Evolutionary conservation across 257 asterid genomes (phyloP).

Genomic region (Phtheirospermum japonicum): DNA sequence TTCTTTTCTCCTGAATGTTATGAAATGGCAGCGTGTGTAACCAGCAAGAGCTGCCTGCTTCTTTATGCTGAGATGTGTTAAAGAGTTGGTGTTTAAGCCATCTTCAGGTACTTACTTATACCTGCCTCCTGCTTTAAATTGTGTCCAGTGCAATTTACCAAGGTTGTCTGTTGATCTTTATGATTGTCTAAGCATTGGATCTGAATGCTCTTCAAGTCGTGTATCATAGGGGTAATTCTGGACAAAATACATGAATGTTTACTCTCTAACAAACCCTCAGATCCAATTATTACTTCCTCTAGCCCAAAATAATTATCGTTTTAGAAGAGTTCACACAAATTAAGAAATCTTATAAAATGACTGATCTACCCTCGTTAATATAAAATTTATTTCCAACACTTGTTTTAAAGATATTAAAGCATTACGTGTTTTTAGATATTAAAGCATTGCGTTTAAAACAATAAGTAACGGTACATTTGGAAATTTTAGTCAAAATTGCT

Average conservation of each 20-base stretch:
- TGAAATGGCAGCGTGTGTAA: constrained; percentile 27
- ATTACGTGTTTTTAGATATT: too few species aligned
- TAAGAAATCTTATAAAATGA: too few species aligned
- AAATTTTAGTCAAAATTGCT: too few species aligned
- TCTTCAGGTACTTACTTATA: constrained; percentile 39
- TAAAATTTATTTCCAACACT: too few species aligned
- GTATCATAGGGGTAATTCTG: constrained; percentile 3
- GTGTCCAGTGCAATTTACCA: not conserved
- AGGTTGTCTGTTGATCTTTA: constrained; percentile 3
- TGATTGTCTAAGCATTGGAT: not conserved
- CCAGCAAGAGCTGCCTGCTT: constrained; percentile 33
- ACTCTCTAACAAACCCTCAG: not conserved
- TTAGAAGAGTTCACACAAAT: too few species aligned
- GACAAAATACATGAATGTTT: constrained; percentile 4
- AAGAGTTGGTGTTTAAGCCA: constrained; percentile 26
- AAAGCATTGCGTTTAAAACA: too few species aligned
- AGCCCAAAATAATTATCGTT: not conserved
- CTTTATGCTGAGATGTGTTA: constrained; percentile 28
- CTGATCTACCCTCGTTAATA: too few species aligned
- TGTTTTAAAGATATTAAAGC: too few species aligned
- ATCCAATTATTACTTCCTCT: not conserved
- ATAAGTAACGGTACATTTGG: too few species aligned
- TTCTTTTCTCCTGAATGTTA: constrained; percentile 27
- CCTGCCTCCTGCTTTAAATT: not conserved
- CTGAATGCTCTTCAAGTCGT: not conserved